Percentiles rank a stretch among this genome's conserved stretches.
Evolutionary conservation across 352 stramenopile species (phyloP).

Genomic region (Phytophthora hibernalis): DNA sequence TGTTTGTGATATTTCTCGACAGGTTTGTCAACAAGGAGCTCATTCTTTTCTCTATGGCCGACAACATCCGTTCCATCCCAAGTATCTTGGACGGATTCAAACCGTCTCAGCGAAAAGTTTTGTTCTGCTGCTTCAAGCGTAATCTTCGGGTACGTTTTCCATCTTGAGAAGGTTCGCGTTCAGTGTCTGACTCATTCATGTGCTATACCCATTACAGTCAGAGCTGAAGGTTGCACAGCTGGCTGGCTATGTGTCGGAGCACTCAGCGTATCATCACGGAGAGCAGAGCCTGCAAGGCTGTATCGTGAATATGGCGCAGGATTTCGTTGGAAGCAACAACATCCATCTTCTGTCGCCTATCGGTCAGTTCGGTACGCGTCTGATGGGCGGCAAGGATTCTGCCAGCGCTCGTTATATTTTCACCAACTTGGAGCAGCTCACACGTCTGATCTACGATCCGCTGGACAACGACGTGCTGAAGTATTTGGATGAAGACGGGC

Average conservation of each 20-base stretch:
- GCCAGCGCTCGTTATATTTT: constrained; percentile 95
- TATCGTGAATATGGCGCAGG: constrained; percentile 98
- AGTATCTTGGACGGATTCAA: constrained; percentile 98
- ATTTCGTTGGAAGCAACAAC: constrained; percentile 99
- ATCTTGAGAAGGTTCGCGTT: constrained; percentile 2
- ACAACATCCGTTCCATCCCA: constrained; percentile 97
- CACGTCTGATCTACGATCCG: constrained; percentile 87
- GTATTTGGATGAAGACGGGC: constrained; percentile 93
- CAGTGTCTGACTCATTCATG: constrained; percentile 5
- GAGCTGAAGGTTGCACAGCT: constrained; percentile 96
- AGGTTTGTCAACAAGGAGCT: constrained; percentile 99
- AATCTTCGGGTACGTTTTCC: constrained; percentile 93
- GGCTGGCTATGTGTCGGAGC: constrained; percentile 97
- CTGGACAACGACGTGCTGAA: constrained; percentile 92
- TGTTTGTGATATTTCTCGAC: constrained; percentile 11
- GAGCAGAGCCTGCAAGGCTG: constrained; percentile 95
- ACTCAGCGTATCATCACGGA: constrained; percentile 99
- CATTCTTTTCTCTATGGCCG: constrained; percentile 98
- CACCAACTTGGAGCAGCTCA: constrained; percentile 90
- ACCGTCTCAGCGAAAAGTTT: constrained; percentile 98
- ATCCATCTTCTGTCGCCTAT: constrained; percentile 95
- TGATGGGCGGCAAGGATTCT: constrained; percentile 97
- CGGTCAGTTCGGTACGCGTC: constrained; percentile 97
- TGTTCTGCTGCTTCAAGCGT: constrained; percentile 98
- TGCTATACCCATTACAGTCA: constrained; percentile 29